A percentile compares a stretch with the other conserved stretches of the same genome.
Evolutionary conservation across 768 basidiomycete genomes (phyloP).

Genomic region (Lactifluus piperatus): DNA sequence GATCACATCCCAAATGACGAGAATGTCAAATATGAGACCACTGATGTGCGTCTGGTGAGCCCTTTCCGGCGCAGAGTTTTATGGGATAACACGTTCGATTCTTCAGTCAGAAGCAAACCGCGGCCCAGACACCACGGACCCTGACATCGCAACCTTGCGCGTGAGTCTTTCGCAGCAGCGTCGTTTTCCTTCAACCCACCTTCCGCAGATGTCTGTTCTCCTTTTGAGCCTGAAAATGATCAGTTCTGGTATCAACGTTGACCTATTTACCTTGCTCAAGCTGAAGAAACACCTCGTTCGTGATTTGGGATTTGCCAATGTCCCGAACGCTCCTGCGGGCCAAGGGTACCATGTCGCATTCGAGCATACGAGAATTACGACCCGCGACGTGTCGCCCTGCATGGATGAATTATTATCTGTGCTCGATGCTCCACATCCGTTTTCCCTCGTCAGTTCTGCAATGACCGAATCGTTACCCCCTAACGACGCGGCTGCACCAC

Average conservation of each 20-base stretch:
- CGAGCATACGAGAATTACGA: slow-evolving; percentile 36
- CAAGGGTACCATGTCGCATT: slow-evolving; percentile 49
- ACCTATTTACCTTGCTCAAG: slow-evolving; percentile 43
- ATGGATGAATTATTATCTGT: slow-evolving; percentile 48
- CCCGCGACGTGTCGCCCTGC: slow-evolving; percentile 42
- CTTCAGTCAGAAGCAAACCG: slow-evolving; percentile 30
- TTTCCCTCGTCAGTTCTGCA: slow-evolving; percentile 40
- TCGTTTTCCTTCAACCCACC: neutral
- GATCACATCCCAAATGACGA: slow-evolving; percentile 35
- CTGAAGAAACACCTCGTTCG: slow-evolving; percentile 45
- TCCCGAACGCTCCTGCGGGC: slow-evolving; percentile 38
- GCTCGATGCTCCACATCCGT: slow-evolving; percentile 48
- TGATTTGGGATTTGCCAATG: slow-evolving; percentile 47
- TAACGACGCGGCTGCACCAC: slow-evolving; percentile 35
- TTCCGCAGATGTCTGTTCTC: slow-evolving; percentile 44
- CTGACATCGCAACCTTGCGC: slow-evolving; percentile 39
- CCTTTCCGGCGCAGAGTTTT: neutral
- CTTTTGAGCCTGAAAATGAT: slow-evolving; percentile 59
- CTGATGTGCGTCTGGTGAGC: slow-evolving; percentile 36
- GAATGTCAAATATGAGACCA: slow-evolving; percentile 33
- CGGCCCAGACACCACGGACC: slow-evolving; percentile 28
- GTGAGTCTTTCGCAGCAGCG: slow-evolving; percentile 26
- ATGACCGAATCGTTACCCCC: slow-evolving; percentile 31
- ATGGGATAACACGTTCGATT: neutral
- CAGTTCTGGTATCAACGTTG: slow-evolving; percentile 49